Evolutionary conservation across 768 basidiomycete genomes (phyloP).

Genomic region (Lactarius indigo): DNA sequence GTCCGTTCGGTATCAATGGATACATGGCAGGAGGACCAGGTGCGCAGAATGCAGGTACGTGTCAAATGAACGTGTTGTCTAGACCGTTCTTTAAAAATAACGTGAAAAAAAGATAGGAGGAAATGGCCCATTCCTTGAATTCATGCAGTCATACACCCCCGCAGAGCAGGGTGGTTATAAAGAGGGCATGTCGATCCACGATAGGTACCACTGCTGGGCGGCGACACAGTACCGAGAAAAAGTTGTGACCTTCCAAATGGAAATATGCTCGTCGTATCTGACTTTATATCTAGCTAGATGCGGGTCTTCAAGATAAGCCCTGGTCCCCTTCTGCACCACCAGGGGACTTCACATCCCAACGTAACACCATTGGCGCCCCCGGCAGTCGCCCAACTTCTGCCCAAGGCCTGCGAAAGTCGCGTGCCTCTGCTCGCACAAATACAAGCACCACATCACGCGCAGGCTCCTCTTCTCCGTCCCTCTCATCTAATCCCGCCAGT

Average conservation of each 20-base stretch:
- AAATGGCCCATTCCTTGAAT: conserved; percentile 76
- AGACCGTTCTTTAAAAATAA: conserved; percentile 6
- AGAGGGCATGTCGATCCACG: conserved; percentile 56
- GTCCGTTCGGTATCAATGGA: conserved; percentile 96
- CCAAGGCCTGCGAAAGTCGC: conserved; percentile 84
- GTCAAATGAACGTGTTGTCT: conserved; percentile 7
- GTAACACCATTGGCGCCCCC: conserved; percentile 41
- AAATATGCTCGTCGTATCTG: conserved; percentile 3
- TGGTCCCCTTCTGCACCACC: conserved; percentile 81
- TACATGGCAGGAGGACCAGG: conserved; percentile 89
- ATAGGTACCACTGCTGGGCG: conserved; percentile 92
- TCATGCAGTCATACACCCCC: conserved; percentile 68
- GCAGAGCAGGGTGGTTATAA: conserved; percentile 66
- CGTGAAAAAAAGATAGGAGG: conserved; percentile 65
- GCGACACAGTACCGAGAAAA: conserved; percentile 94
- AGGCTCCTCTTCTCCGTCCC: conserved; percentile 55
- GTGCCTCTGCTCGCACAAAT: conserved; percentile 59
- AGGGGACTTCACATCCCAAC: conserved; percentile 36
- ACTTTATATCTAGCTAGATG: conserved; percentile 57
- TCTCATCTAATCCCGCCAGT: conserved; percentile 36
- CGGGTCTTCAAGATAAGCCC: conserved; percentile 63
- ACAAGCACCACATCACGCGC: conserved; percentile 46
- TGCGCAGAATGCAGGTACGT: conserved; percentile 82
- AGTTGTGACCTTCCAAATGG: conserved; percentile 40
- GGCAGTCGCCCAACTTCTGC: conserved; percentile 61